Conservation (phyloP, 2,329 filamentous ascomycete genomes). For the Colletotrichum graminicola region DNA sequence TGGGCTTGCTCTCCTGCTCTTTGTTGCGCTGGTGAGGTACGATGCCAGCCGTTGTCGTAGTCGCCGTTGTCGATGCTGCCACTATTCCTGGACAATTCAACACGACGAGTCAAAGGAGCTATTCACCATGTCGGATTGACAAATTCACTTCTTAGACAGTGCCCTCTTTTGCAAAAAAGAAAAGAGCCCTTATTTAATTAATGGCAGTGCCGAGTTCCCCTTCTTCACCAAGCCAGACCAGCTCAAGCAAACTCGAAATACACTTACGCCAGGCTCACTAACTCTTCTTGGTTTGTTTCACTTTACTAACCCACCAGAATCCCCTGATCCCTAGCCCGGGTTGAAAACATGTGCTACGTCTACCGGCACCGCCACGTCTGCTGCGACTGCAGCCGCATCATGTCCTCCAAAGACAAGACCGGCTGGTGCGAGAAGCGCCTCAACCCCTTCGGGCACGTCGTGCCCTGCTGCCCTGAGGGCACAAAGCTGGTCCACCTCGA, state of each 20-base stretch:
- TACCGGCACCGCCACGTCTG: constrained; percentile 6
- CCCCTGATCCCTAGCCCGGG: too few relatives aligned
- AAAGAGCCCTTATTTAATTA: not conserved
- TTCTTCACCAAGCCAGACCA: not conserved
- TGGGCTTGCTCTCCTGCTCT: not conserved
- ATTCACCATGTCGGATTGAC: not conserved
- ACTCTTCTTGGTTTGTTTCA: not conserved
- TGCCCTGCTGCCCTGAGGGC: not conserved
- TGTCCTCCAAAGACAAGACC: not conserved
- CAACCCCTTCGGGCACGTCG: not conserved
- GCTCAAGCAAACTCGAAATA: not conserved
- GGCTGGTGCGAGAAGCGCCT: not conserved
- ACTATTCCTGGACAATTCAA: not conserved
- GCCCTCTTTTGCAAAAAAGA: too few relatives aligned
- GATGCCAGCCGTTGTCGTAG: not conserved
- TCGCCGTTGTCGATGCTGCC: not conserved
- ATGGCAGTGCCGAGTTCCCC: too few relatives aligned
- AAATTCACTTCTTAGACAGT: too few relatives aligned
- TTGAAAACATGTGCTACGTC: not conserved
- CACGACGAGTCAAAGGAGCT: not conserved
- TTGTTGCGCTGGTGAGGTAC: not conserved
- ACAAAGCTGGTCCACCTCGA: not conserved
- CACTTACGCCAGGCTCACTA: not conserved
- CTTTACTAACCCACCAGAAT: not conserved
- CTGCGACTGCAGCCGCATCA: not conserved